Conservation (phyloP, 495 filamentous ascomycete genomes). For the Aspergillus olivimuriae region DNA sequence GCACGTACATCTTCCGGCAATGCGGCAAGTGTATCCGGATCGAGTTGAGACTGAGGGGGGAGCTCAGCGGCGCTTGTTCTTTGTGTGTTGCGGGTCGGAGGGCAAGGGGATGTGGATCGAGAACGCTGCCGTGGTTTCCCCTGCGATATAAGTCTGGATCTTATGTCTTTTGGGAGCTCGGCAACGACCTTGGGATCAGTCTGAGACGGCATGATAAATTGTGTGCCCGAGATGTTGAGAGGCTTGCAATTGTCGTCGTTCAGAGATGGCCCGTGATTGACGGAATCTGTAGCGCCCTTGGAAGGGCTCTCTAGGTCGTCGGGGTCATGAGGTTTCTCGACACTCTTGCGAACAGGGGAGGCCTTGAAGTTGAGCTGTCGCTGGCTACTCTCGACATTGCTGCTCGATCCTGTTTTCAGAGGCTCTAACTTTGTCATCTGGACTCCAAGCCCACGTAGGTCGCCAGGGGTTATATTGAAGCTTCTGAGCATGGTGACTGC, state of each 20-base stretch:
- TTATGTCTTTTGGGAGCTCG: constrained; percentile 74
- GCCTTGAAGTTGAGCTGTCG: constrained; percentile 53
- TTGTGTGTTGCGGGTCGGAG: constrained; percentile 15
- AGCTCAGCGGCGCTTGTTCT: constrained; percentile 17
- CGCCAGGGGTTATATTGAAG: constrained; percentile 81
- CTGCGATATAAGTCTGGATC: constrained; percentile 59
- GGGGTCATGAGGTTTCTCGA: constrained; percentile 31
- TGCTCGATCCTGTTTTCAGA: constrained; percentile 44
- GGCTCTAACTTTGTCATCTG: constrained; percentile 90
- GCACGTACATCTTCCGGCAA: constrained; percentile 78
- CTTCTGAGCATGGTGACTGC: constrained; percentile 73
- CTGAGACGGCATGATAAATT: constrained; percentile 81
- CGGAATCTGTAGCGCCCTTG: constrained; percentile 51
- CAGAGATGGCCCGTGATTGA: constrained; percentile 33
- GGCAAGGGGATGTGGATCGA: constrained; percentile 26
- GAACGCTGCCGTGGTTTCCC: constrained; percentile 28
- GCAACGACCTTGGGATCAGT: constrained; percentile 67
- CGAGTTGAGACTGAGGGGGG: constrained; percentile 54
- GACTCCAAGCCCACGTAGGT: constrained; percentile 81
- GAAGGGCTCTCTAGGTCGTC: constrained; percentile 60
- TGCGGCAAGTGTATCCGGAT: constrained; percentile 67
- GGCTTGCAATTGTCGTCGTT: constrained; percentile 55
- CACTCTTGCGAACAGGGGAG: constrained; percentile 28
- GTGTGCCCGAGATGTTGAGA: constrained; percentile 74
- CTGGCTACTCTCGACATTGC: constrained; percentile 53